phyloP scores from a whole-genome alignment of 2,329 filamentous ascomycete genomes.

The Penicillium sp. region DNA sequence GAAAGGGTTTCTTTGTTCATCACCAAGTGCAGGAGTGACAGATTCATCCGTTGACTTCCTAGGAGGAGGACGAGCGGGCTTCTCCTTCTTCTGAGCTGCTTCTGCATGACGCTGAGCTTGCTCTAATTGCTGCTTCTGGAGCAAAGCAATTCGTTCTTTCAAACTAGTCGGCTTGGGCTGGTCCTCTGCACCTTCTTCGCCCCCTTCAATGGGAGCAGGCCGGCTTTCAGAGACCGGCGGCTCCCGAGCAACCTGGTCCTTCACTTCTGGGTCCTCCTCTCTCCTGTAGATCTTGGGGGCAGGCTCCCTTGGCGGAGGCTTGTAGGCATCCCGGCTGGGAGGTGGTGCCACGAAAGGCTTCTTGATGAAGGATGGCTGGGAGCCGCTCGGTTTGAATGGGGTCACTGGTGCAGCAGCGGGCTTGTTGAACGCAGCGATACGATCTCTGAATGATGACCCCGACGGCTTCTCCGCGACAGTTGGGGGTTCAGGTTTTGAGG shows the following conservation, averaged over 20 bases:
- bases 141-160: constrained; percentile 89
- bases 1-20: constrained; percentile 30
- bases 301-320: constrained; percentile 70
- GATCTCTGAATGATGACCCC: constrained; percentile 80
- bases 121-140: constrained; percentile 92
- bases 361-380: constrained; percentile 72
- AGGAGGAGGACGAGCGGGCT: constrained; percentile 69
- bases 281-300: constrained; percentile 74
- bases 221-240: constrained; percentile 34
- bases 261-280: constrained; percentile 70
- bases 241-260: constrained; percentile 34
- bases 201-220: constrained; percentile 40
- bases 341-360: constrained; percentile 96
- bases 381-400: constrained; percentile 77
- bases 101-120: constrained; percentile 80
- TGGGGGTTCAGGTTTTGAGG: constrained; percentile 61
- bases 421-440: constrained; percentile 96
- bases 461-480: constrained; percentile 67
- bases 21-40: constrained; percentile 25
- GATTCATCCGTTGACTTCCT: constrained; percentile 58
- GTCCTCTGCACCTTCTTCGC: constrained; percentile 62
- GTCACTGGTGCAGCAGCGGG: constrained; percentile 75
- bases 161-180: constrained; percentile 87
- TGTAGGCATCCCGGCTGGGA: constrained; percentile 84
- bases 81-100: constrained; percentile 75